Evolutionary conservation across 208 protist species (phyloP).

Genomic region (Trypanosoma mega): DNA sequence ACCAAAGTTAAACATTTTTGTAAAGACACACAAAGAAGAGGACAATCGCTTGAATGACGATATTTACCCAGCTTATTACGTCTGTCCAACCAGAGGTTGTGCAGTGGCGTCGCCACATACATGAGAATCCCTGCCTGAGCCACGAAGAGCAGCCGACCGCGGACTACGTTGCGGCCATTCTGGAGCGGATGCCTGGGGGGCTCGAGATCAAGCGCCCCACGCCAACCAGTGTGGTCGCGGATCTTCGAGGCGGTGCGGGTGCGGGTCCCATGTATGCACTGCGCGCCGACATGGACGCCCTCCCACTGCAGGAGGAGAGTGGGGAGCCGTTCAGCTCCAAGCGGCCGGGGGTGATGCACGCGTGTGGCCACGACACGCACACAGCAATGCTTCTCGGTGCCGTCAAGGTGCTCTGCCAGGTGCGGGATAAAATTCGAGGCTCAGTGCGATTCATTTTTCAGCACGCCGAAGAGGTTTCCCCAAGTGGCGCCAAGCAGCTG

Average conservation of each 20-base stretch:
- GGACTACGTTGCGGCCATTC: constrained; percentile 39
- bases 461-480: constrained; percentile 64
- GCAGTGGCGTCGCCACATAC: constrained; percentile 63
- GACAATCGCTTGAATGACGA: no score
- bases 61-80: constrained; percentile 16
- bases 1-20: no score
- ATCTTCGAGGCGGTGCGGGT: constrained; percentile 52
- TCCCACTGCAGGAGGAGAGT: constrained; percentile 62
- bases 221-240: constrained; percentile 47
- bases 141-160: constrained; percentile 52
- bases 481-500: constrained; percentile 56
- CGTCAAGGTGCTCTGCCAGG: constrained; percentile 59
- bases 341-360: constrained; percentile 64
- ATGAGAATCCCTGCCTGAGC: constrained; percentile 50
- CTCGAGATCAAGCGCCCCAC: constrained; percentile 43
- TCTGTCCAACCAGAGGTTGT: constrained; percentile 41
- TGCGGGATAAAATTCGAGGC: constrained; percentile 43
- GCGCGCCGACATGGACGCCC: constrained; percentile 70
- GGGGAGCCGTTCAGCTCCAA: constrained; percentile 63
- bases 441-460: constrained; percentile 76
- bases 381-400: constrained; percentile 72
- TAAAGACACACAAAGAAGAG: no score
- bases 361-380: constrained; percentile 68
- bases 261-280: constrained; percentile 52
- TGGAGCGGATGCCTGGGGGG: constrained; percentile 35